Conservation (phyloP, 306 rosid genomes). For the Mimosa bimucronata region DNA sequence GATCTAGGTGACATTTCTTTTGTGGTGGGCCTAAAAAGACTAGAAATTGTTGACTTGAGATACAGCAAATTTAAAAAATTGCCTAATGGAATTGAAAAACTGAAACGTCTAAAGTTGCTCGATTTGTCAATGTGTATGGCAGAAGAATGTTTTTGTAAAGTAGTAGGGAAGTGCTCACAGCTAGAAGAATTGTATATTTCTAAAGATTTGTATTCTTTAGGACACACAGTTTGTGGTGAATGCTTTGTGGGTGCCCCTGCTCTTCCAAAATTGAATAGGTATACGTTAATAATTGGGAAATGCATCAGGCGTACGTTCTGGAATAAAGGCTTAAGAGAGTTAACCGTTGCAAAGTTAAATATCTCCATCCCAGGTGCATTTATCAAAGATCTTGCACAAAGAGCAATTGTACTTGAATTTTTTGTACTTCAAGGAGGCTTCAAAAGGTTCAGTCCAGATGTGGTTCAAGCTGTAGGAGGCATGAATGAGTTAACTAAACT, state of each 20-base stretch:
- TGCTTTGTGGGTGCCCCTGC: too few relatives aligned
- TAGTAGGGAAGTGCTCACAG: neutral
- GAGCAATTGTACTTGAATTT: too few relatives aligned
- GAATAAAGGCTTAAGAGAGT: neutral
- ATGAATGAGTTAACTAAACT: too few relatives aligned
- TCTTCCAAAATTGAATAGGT: too few relatives aligned
- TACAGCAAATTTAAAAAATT: neutral
- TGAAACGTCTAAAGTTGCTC: neutral
- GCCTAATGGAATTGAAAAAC: neutral
- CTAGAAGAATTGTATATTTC: neutral
- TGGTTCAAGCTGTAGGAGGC: too few relatives aligned
- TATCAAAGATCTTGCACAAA: too few relatives aligned
- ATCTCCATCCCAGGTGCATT: too few relatives aligned
- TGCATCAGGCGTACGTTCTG: accelerated
- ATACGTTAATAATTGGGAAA: neutral
- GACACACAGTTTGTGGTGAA: too few relatives aligned
- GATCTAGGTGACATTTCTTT: neutral
- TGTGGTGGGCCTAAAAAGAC: neutral
- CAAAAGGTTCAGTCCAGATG: too few relatives aligned
- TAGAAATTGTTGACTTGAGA: neutral
- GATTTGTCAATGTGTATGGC: neutral
- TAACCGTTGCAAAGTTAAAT: neutral
- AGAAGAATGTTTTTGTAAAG: neutral
- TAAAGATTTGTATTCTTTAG: neutral
- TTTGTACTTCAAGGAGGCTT: too few relatives aligned